Evolutionary conservation across 2,329 filamentous ascomycete species (phyloP).

Genomic region (Cordyceps cicadae): DNA sequence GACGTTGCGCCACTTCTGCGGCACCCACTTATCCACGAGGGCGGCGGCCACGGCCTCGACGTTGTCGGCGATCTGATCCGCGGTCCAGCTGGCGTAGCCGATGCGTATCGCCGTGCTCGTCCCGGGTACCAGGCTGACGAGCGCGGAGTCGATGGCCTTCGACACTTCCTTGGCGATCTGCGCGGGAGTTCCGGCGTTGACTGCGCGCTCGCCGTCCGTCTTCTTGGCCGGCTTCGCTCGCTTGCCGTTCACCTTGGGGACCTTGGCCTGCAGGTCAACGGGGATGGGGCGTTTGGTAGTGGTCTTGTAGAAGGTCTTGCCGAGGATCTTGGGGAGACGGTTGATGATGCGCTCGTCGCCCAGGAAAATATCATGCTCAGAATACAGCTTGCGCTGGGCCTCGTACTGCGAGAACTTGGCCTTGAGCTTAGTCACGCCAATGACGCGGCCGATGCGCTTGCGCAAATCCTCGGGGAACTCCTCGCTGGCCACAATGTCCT

Average conservation of each 20-base stretch:
- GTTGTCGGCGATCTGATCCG: slow-evolving; percentile 74
- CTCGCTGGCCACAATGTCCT: slow-evolving; percentile 71
- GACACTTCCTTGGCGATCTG: slow-evolving; percentile 75
- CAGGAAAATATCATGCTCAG: slow-evolving; percentile 88
- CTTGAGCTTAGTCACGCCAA: slow-evolving; percentile 71
- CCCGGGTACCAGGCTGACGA: slow-evolving; percentile 70
- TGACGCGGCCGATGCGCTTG: slow-evolving; percentile 63
- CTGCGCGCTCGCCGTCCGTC: slow-evolving; percentile 24
- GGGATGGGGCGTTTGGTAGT: slow-evolving; percentile 81
- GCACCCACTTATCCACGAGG: slow-evolving; percentile 70
- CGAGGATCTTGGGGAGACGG: slow-evolving; percentile 66
- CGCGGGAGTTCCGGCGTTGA: slow-evolving; percentile 45
- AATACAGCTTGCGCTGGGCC: slow-evolving; percentile 69
- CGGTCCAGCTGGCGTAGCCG: slow-evolving; percentile 63
- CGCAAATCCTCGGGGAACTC: slow-evolving; percentile 60
- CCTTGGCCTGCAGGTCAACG: slow-evolving; percentile 58
- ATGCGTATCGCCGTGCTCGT: slow-evolving; percentile 75
- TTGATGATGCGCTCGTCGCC: slow-evolving; percentile 80
- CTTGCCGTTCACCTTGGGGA: slow-evolving; percentile 53
- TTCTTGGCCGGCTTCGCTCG: slow-evolving; percentile 50
- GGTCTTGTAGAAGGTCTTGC: slow-evolving; percentile 86
- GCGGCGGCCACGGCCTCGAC: slow-evolving; percentile 60
- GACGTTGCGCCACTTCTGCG: slow-evolving; percentile 82
- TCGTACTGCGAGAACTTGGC: slow-evolving; percentile 87
- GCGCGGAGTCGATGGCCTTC: slow-evolving; percentile 65